Evolutionary conservation across 2,329 filamentous ascomycete genomes (phyloP).

Genomic region (Cladophialophora chaetospira): DNA sequence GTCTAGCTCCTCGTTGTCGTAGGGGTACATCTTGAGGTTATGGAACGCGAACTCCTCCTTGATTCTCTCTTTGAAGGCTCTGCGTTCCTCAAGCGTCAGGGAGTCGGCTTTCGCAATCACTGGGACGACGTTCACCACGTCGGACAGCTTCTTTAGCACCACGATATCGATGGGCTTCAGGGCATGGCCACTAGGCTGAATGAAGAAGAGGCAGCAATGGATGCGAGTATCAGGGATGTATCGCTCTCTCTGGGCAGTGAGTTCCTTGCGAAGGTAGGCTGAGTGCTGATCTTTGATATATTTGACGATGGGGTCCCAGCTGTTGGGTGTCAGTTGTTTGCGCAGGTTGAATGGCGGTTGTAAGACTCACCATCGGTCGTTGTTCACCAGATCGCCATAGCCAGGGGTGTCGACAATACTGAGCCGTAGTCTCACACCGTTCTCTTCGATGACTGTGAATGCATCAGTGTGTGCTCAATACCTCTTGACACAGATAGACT

Average conservation of each 20-base stretch:
- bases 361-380: conserved; percentile 76
- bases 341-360: background rate
- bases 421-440: conserved; percentile 91
- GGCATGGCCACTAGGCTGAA: conserved; percentile 95
- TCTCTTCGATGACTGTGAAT: conserved; percentile 83
- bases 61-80: conserved; percentile 97
- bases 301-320: conserved; percentile 99
- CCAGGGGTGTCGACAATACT: conserved; percentile 99
- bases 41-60: conserved; percentile 99
- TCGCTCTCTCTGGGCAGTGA: conserved; percentile 96
- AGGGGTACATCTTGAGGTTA: conserved; percentile 99
- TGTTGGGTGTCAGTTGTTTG: conserved; percentile 35
- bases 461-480: conserved; percentile 16
- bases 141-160: conserved; percentile 97
- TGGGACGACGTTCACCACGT: conserved; percentile 98
- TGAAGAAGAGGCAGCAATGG: conserved; percentile 99
- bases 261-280: conserved; percentile 97
- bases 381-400: conserved; percentile 98
- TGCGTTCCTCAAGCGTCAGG: conserved; percentile 90
- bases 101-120: conserved; percentile 99
- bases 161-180: conserved; percentile 99
- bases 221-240: conserved; percentile 99
- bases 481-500: conserved; percentile 30
- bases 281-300: conserved; percentile 99
- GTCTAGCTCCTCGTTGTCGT: conserved; percentile 98